Conservation (phyloP, 768 basidiomycete species). For the Asterophora lycoperdoides region DNA sequence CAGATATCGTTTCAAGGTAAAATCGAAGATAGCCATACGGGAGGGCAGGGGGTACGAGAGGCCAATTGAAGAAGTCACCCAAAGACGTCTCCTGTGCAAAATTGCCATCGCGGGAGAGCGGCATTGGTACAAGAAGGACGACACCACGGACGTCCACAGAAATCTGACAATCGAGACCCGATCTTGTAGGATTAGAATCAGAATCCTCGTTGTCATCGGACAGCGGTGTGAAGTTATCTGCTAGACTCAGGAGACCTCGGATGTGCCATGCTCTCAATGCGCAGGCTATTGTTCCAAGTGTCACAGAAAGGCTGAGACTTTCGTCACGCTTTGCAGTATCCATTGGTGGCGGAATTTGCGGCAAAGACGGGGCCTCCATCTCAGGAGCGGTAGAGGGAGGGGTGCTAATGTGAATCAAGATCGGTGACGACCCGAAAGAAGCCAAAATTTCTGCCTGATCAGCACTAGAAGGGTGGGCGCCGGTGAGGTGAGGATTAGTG, state of each 20-base stretch:
- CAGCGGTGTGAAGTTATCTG: constrained; percentile 28
- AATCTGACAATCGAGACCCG: not conserved
- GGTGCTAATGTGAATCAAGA: constrained; percentile 52
- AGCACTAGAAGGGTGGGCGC: constrained; percentile 3
- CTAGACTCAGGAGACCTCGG: constrained; percentile 40
- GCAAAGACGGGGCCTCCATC: constrained; percentile 4
- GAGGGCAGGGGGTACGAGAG: constrained; percentile 53
- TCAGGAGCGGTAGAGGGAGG: constrained; percentile 27
- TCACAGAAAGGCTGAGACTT: constrained; percentile 36
- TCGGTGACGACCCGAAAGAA: constrained; percentile 60
- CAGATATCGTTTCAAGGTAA: constrained; percentile 39
- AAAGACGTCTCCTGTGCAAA: constrained; percentile 10
- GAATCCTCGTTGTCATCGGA: constrained; percentile 3
- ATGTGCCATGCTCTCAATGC: constrained; percentile 57
- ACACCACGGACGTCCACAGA: constrained; percentile 31
- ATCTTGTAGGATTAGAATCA: not conserved
- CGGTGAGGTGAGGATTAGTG: not conserved
- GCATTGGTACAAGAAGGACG: constrained; percentile 45
- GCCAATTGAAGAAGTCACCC: constrained; percentile 49
- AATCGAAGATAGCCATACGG: constrained; percentile 50
- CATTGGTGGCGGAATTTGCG: constrained; percentile 9
- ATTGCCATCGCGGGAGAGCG: constrained; percentile 20
- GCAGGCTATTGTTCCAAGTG: constrained; percentile 50
- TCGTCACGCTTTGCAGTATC: constrained; percentile 21
- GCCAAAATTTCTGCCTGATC: constrained; percentile 44